Conservation (phyloP, 495 filamentous ascomycete species). For the Aspergillus indologenus region DNA sequence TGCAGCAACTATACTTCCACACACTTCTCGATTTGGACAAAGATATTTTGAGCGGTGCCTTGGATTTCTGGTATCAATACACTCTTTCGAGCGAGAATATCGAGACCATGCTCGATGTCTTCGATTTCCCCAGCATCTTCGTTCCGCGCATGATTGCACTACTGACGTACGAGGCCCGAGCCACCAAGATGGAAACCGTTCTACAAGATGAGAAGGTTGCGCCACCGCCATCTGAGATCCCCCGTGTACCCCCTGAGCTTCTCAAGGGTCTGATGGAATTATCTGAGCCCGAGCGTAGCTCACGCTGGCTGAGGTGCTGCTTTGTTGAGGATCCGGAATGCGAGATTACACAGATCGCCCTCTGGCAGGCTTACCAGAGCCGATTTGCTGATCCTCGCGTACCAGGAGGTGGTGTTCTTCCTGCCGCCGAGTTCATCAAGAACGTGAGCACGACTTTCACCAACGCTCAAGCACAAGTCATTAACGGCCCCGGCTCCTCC, state of each 20-base stretch:
- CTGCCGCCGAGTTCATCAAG: slow-evolving; percentile 93
- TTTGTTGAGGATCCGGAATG: slow-evolving; percentile 80
- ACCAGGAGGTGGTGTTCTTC: slow-evolving; percentile 60
- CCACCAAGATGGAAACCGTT: slow-evolving; percentile 39
- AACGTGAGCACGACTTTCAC: slow-evolving; percentile 81
- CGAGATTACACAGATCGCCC: slow-evolving; percentile 90
- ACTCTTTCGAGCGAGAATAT: slow-evolving; percentile 85
- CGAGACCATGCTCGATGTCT: slow-evolving; percentile 58
- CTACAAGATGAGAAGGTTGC: slow-evolving; percentile 46
- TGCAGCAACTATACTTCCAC: slow-evolving; percentile 73
- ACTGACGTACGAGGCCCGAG: slow-evolving; percentile 61
- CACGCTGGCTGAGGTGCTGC: slow-evolving; percentile 65
- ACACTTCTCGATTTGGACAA: slow-evolving; percentile 81
- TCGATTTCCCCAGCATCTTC: slow-evolving; percentile 61
- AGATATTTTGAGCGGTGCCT: slow-evolving; percentile 77
- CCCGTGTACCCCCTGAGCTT: slow-evolving; percentile 69
- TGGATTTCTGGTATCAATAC: slow-evolving; percentile 96
- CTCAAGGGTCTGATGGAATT: slow-evolving; percentile 69
- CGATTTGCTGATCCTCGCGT: slow-evolving; percentile 60
- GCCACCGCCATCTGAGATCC: slow-evolving; percentile 60
- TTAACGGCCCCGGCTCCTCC: slow-evolving; percentile 52
- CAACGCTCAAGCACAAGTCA: slow-evolving; percentile 78
- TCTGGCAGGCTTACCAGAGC: slow-evolving; percentile 94
- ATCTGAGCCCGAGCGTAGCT: slow-evolving; percentile 84
- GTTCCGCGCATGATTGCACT: slow-evolving; percentile 75